phyloP scores from a whole-genome alignment of 1,284 basidiomycete genomes.

The Ganoderma sp. region DNA sequence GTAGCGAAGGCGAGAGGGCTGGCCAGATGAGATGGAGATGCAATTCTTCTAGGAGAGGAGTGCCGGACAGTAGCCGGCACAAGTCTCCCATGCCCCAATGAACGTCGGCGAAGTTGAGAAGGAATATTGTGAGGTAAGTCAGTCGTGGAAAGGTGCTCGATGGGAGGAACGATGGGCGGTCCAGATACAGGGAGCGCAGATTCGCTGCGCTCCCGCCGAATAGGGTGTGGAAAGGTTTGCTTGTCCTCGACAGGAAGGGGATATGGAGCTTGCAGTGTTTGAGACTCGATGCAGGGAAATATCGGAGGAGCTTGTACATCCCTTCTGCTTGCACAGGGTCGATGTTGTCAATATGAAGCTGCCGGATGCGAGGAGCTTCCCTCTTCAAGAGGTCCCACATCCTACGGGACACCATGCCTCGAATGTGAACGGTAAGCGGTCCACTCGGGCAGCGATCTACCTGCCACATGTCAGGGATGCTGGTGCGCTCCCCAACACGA shows the following conservation, averaged over 20 bases:
- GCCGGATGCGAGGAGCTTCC: background rate
- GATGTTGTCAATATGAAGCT: background rate
- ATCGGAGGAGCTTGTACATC: background rate
- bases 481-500: background rate
- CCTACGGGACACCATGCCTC: background rate
- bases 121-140: background rate
- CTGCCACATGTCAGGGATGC: background rate
- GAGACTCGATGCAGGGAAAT: background rate
- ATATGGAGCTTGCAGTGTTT: conserved; percentile 1
- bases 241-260: background rate
- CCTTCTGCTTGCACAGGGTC: background rate
- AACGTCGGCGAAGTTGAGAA: background rate
- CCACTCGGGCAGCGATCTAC: background rate
- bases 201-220: background rate
- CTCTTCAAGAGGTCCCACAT: background rate
- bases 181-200: background rate
- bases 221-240: background rate
- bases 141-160: background rate
- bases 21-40: background rate
- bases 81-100: background rate
- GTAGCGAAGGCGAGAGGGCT: background rate
- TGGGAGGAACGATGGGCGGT: conserved; percentile 1
- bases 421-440: background rate
- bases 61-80: background rate
- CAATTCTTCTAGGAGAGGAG: background rate